Percentiles rank a stretch among this genome's conserved stretches.
These are phyloP conservation scores for Phytophthora sansomeana DNA, from an alignment of 352 stramenopile species.

Conservation along the genomic window DNA sequence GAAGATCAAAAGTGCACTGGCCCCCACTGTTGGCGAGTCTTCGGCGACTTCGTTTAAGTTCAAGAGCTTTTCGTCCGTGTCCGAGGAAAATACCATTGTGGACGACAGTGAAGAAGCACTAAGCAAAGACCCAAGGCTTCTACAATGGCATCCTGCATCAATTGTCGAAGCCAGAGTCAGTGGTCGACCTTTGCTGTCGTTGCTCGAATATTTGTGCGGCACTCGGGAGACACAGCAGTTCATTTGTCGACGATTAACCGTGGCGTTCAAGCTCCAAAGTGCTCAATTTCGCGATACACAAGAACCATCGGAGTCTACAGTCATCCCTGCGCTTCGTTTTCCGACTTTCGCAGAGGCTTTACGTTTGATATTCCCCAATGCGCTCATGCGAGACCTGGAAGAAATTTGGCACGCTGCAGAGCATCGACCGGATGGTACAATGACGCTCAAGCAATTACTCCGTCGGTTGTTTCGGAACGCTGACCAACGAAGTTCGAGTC, in stretches of 20 bases:
- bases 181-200: slow-evolving; percentile 44
- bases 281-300: slow-evolving; percentile 1
- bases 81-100: slow-evolving; percentile 5
- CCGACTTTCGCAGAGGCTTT: slow-evolving; percentile 51
- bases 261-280: slow-evolving; percentile 59
- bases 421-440: slow-evolving; percentile 27
- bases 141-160: slow-evolving; percentile 68
- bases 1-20: slow-evolving; percentile 38
- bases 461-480: slow-evolving; percentile 25
- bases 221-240: slow-evolving; percentile 58
- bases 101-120: slow-evolving; percentile 44
- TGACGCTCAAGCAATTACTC: slow-evolving; percentile 36
- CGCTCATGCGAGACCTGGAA: slow-evolving; percentile 58
- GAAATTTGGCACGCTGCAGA: slow-evolving; percentile 54
- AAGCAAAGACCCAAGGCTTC: slow-evolving; percentile 39
- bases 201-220: slow-evolving; percentile 65
- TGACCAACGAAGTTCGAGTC: slow-evolving; percentile 51
- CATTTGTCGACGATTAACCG: slow-evolving; percentile 57
- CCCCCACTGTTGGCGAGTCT: slow-evolving; percentile 4
- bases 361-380: slow-evolving; percentile 63
- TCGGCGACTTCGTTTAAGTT: slow-evolving; percentile 6
- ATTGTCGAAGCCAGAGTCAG: slow-evolving; percentile 41
- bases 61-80: slow-evolving; percentile 20
- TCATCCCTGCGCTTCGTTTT: slow-evolving; percentile 31
- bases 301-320: not conserved